A percentile compares a stretch with the other conserved stretches of the same genome.
phyloP scores from a whole-genome alignment of 495 filamentous ascomycete species.

The Aspergillus asperescens region DNA sequence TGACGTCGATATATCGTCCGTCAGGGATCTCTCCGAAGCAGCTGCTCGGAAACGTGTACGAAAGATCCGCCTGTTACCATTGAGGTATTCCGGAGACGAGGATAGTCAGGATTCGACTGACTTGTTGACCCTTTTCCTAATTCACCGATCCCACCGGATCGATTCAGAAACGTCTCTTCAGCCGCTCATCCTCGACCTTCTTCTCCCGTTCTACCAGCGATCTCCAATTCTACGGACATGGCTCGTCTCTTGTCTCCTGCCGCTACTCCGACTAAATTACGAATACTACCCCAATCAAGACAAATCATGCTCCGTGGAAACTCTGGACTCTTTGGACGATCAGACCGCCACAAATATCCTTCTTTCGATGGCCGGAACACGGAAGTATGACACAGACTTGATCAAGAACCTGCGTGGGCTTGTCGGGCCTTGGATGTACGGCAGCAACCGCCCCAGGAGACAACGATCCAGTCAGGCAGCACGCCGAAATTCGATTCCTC shows the following conservation, averaged over 20 bases:
- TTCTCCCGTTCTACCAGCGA: slow-evolving; percentile 69
- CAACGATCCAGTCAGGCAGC: slow-evolving; percentile 43
- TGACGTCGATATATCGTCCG: slow-evolving; percentile 51
- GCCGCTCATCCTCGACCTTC: slow-evolving; percentile 61
- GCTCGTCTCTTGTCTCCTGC: slow-evolving; percentile 73
- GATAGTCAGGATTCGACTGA: slow-evolving; percentile 46
- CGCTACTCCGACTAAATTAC: slow-evolving; percentile 72
- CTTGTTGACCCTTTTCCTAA: slow-evolving; percentile 61
- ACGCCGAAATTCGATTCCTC: slow-evolving; percentile 27
- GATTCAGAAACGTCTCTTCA: slow-evolving; percentile 76
- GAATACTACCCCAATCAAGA: slow-evolving; percentile 69
- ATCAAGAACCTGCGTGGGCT: slow-evolving; percentile 69
- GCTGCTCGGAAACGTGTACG: slow-evolving; percentile 65
- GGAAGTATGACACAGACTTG: slow-evolving; percentile 42
- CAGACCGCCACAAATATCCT: slow-evolving; percentile 60
- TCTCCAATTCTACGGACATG: slow-evolving; percentile 63
- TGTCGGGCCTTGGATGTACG: slow-evolving; percentile 79
- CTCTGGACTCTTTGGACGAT: slow-evolving; percentile 51
- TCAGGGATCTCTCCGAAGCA: slow-evolving; percentile 57
- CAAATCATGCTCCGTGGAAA: slow-evolving; percentile 54
- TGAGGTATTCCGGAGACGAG: slow-evolving; percentile 47
- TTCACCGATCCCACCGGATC: slow-evolving; percentile 69
- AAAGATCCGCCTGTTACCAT: slow-evolving; percentile 62
- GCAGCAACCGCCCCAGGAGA: slow-evolving; percentile 57
- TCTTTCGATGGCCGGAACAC: slow-evolving; percentile 55